A percentile compares a stretch with the other conserved stretches of the same genome.
Evolutionary conservation across 106 monocot species (phyloP).

Genomic region (Platanthera guangdongensis): DNA sequence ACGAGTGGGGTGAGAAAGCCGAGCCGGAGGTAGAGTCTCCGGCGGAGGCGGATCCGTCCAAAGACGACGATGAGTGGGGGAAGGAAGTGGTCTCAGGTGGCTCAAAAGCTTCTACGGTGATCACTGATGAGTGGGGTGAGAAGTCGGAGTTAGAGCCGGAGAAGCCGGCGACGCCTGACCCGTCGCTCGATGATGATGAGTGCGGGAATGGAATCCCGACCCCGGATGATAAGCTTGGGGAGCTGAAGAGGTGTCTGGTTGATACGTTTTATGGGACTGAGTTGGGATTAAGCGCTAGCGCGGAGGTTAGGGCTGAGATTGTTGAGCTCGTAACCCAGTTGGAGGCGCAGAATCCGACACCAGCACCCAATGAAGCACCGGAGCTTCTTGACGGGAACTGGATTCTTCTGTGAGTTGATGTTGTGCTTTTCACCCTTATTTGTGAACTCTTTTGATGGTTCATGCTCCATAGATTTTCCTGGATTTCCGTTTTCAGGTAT

Average conservation of each 20-base stretch:
- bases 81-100: neutral
- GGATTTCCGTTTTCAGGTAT: neutral
- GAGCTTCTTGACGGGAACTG: slow-evolving; percentile 57
- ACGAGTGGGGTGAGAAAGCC: slow-evolving; percentile 22
- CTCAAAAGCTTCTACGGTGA: neutral
- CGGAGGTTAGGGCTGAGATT: slow-evolving; percentile 43
- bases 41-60: slow-evolving; percentile 5
- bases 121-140: slow-evolving; percentile 52
- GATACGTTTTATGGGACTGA: slow-evolving; percentile 52
- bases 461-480: neutral
- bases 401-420: slow-evolving; percentile 52
- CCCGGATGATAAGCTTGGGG: slow-evolving; percentile 20
- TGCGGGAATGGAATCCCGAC: slow-evolving; percentile 1
- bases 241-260: slow-evolving; percentile 48
- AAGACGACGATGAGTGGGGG: slow-evolving; percentile 21
- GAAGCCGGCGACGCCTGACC: slow-evolving; percentile 1
- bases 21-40: slow-evolving; percentile 12
- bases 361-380: slow-evolving; percentile 31
- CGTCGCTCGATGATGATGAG: slow-evolving; percentile 4
- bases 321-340: slow-evolving; percentile 52
- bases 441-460: neutral
- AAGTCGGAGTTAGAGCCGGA: slow-evolving; percentile 21
- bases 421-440: neutral
- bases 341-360: slow-evolving; percentile 49
- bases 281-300: slow-evolving; percentile 32